Evolutionary conservation across 225 moss, liverwort and hornwort species (phyloP), one percentile per base, ranked within the genome.

Genomic region (Polytrichum commune): DNA sequence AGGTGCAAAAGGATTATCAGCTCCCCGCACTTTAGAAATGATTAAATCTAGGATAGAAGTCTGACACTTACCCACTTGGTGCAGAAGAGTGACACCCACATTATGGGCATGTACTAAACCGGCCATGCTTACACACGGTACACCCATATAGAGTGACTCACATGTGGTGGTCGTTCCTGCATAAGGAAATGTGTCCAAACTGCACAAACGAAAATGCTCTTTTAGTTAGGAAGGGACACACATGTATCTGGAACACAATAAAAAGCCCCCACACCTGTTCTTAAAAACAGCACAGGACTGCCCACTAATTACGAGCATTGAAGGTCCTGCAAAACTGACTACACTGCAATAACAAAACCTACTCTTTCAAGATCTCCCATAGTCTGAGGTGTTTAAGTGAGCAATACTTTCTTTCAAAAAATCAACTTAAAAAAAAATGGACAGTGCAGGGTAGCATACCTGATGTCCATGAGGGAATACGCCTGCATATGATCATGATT

Each of bases 401-500:
- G 9, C 35, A 46, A 46, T 16, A 16, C 46, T 46, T 46, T 46
- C 46, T 46, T 46, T 13, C 1, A 13, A 46, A 46, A 46, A 46
- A 13, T 4, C 23, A 16, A 23, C 26, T n/a, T 22, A 61, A 4
- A 2, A 22, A 61, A 61, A 61, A 22, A 54, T 30, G 46, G 46
- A 35, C 46, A 46, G 46, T 46, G 16, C 13, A 46, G 46, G 46
- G 10, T 13, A 46, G 27, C 67, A 55, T 46, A 94, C 97, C 97
- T 98, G 70, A 98, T 95, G 76, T 98, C 98, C 98, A 98, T 98
- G 38, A 98, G 84, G 54, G 95, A 93, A 77, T 98, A 98, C 0
- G 98, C 98, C 79, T 98, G 98, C 98, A 98, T 98, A 68, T 98
- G 98, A 76, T 98, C 98, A 83, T 98, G 98, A 73, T 98, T 98